Evolutionary conservation across 176 grass and related monocot genomes (phyloP), one percentile per base, ranked within the genome.

Genomic region (Microstegium vimineum): DNA sequence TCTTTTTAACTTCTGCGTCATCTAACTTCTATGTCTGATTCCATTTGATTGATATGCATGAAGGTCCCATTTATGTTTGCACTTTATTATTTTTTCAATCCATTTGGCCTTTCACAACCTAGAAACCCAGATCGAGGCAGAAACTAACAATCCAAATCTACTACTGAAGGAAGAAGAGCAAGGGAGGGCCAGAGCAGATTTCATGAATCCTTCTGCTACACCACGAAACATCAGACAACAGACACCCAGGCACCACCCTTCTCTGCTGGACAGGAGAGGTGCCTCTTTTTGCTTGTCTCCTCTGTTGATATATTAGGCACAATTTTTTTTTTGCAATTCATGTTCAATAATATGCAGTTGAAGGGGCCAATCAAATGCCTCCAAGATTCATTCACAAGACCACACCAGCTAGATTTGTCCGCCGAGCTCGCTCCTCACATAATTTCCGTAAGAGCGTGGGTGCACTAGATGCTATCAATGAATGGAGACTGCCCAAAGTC

Each of bases 401-500:
- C 73, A 90, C 79, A 4, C 88, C 84, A 40, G 79, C 79, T 86
- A 77, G 84, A 68, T 79, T 77, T 68, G 83, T 90, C 67, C 67
- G 79, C 47, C 61, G 84, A 86, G 83, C 15, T 83, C 83, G 31
- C 66, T 83, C 88, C 37, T 82, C 88, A 51, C 68, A 25, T 79
- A 78, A 86, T 60, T 83, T 68, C 47, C 74, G 42, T 26, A 34
- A 80, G 18, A 74, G 74, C 26, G 40, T 83, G 23, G 79, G 88
- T 28, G 79, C 79, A 74, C 78, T 86, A 73, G 84, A 86, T 86
- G 84, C 74, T 83, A 36, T 79, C 79, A 83, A 83, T 73, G 84
- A 90, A 51, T 83, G 88, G 88, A 86, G 84, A 83, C 78, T 90
- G 74, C 84, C 83, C 76, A 90, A 90, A 86, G 80, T 86, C 60